These are phyloP conservation scores for Setomelanomma holmii DNA, from an alignment of 2,329 filamentous ascomycete species.

Conservation along the genomic window DNA sequence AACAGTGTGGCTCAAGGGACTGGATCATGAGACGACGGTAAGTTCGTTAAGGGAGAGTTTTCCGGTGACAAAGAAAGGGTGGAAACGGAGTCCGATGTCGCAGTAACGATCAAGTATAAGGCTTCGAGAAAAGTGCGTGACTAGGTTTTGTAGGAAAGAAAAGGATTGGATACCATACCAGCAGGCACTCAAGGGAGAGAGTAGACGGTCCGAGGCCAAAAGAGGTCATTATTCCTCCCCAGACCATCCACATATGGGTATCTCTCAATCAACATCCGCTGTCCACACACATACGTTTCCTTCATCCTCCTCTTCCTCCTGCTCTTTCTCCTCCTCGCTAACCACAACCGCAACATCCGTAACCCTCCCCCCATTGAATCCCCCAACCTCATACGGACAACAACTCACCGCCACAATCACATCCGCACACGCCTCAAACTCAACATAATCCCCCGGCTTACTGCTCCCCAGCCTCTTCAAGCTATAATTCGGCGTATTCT, in stretches of 20 bases:
- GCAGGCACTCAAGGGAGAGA: too few species aligned
- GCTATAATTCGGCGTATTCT: conserved; percentile 50
- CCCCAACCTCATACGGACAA: conserved; percentile 49
- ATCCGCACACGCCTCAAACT: conserved; percentile 48
- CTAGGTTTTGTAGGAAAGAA: too few species aligned
- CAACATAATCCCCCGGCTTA: conserved; percentile 49
- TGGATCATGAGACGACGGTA: background rate
- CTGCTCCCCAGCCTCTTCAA: conserved; percentile 48
- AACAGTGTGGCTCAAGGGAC: background rate
- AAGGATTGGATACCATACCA: too few species aligned
- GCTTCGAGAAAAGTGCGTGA: too few species aligned
- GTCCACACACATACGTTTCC: too few species aligned
- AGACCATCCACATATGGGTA: too few species aligned
- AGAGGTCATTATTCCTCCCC: too few species aligned
- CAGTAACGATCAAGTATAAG: too few species aligned
- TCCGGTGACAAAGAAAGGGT: too few species aligned
- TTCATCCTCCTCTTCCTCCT: background rate
- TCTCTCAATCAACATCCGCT: too few species aligned
- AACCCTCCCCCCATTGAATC: conserved; percentile 49
- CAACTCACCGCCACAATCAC: conserved; percentile 46
- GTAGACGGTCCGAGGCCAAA: too few species aligned
- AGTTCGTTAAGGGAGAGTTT: background rate
- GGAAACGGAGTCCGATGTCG: too few species aligned
- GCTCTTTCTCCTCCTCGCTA: conserved; percentile 1
- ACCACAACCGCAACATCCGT: conserved; percentile 48